Percentiles rank a stretch among this genome's conserved stretches.
Conservation (phyloP, 768 basidiomycete species). For the Boletus reticulatus region DNA sequence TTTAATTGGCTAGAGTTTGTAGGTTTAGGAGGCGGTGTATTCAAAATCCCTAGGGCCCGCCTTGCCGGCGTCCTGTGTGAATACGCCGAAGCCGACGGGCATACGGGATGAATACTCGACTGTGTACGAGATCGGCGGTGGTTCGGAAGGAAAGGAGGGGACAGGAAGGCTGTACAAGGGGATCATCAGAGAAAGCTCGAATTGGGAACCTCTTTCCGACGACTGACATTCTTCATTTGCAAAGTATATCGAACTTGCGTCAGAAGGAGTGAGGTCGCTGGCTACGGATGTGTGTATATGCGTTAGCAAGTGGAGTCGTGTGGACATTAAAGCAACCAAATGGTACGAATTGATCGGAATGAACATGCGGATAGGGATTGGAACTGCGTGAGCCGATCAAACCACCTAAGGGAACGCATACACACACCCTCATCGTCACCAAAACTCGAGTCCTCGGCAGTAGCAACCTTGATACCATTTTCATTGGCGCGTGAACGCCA, state of each 20-base stretch:
- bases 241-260: slow-evolving; percentile 47
- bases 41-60: slow-evolving; percentile 37
- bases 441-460: slow-evolving; percentile 36
- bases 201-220: slow-evolving; percentile 12
- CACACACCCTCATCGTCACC: slow-evolving; percentile 50
- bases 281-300: slow-evolving; percentile 47
- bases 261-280: slow-evolving; percentile 49
- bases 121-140: slow-evolving; percentile 59
- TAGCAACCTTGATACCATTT: slow-evolving; percentile 66
- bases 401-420: slow-evolving; percentile 18
- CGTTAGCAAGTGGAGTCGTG: slow-evolving; percentile 6
- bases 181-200: slow-evolving; percentile 20
- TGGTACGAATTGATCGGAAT: slow-evolving; percentile 6
- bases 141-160: slow-evolving; percentile 55
- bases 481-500: slow-evolving; percentile 73
- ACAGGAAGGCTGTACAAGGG: slow-evolving; percentile 46
- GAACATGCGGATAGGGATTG: background rate
- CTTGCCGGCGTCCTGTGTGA: slow-evolving; percentile 32
- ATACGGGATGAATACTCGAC: slow-evolving; percentile 45
- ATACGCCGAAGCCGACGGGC: slow-evolving; percentile 22
- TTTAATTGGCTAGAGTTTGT: slow-evolving; percentile 53
- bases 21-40: slow-evolving; percentile 68
- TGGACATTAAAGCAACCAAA: slow-evolving; percentile 2
- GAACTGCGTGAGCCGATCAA: slow-evolving; percentile 16
- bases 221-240: slow-evolving; percentile 49